Evolutionary conservation across 2,329 filamentous ascomycete genomes (phyloP), one percentile per base, ranked within the genome.

Genomic region (Xylariales sp.): DNA sequence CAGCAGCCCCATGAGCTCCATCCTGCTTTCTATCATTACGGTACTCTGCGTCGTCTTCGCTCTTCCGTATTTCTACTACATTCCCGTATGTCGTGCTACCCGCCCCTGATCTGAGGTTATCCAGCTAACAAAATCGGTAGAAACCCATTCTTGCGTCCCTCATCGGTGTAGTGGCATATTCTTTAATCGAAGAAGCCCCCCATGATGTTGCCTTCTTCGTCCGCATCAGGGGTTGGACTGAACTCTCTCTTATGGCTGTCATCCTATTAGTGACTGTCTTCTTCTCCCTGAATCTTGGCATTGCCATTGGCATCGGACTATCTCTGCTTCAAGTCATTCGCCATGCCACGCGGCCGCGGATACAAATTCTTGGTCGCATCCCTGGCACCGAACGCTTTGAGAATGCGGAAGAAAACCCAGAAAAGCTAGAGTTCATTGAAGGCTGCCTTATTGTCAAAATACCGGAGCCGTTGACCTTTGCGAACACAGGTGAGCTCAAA

Each of bases 401-500:
- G 47, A 95, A 94, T 52, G 89, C 90, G 2, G 90, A 83, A 52
- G 67, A 83, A 1, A 77, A 85, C 40, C 76, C 83, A 0, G 80
- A 84, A 30, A 73, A 76, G 19, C 72, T 97, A 4, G 91, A 97
- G 58, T 90, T 95, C 52, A 76, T 96, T 37, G 90, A 96, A 47
- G 88, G 91, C 13, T 94, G 87, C 43, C 69, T 98, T 8, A 95
- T 98, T 43, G 88, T 97, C 53, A 97, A 97, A 69, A 97, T 98
- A 39, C 91, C 93, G 0, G 93, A 98, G 57, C 93, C 93, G 0
- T 69, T 98, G 35, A 97, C 91, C 0, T 98, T 98, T 59, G 91
- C 91, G 55, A 98, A 98, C 59, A 97, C 93, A 0, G 93, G 90
- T 32, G 87, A 93, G 50, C 69, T 98, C 30, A 95, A 94, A 61